Evolutionary conservation across 371 early-diverging fungal species (phyloP).

Genomic region (Basidiobolus heterosporus): DNA sequence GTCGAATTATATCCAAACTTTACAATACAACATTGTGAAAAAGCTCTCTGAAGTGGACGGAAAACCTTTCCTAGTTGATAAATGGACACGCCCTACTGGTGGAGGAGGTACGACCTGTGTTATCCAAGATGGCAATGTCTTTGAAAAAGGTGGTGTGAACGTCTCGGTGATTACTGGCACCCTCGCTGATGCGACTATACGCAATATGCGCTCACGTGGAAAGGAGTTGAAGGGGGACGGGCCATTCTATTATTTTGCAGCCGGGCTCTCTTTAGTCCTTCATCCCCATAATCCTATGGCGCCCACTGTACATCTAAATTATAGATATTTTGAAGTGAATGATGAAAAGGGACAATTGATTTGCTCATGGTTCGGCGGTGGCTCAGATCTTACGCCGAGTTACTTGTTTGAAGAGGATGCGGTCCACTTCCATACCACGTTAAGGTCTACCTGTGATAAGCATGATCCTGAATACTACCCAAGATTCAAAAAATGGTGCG

Average conservation of each 20-base stretch:
- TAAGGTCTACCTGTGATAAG: constrained; percentile 62
- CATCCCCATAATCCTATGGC: constrained; percentile 91
- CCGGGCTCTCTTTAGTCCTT: constrained; percentile 82
- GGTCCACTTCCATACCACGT: constrained; percentile 54
- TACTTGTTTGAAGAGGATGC: constrained; percentile 69
- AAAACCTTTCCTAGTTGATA: constrained; percentile 49
- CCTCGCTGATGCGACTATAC: constrained; percentile 49
- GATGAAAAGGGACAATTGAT: constrained; percentile 30
- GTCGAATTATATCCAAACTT: constrained; percentile 52
- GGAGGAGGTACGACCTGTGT: constrained; percentile 89
- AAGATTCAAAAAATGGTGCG: constrained; percentile 70
- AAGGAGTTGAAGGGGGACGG: constrained; percentile 36
- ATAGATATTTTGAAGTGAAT: constrained; percentile 88
- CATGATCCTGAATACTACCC: constrained; percentile 50
- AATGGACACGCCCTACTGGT: constrained; percentile 63
- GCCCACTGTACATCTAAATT: constrained; percentile 92
- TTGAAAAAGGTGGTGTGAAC: constrained; percentile 91
- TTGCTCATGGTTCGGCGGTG: constrained; percentile 80
- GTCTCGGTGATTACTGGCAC: constrained; percentile 64
- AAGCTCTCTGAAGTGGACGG: constrained; percentile 42
- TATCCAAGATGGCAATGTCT: constrained; percentile 73
- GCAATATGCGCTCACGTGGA: constrained; percentile 57
- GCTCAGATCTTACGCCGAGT: constrained; percentile 65
- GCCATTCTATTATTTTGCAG: constrained; percentile 60
- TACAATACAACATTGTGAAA: constrained; percentile 52